Evolutionary conservation across 2,329 filamentous ascomycete genomes (phyloP), one percentile per base, ranked within the genome.

Genomic region (Cercospora zeina): DNA sequence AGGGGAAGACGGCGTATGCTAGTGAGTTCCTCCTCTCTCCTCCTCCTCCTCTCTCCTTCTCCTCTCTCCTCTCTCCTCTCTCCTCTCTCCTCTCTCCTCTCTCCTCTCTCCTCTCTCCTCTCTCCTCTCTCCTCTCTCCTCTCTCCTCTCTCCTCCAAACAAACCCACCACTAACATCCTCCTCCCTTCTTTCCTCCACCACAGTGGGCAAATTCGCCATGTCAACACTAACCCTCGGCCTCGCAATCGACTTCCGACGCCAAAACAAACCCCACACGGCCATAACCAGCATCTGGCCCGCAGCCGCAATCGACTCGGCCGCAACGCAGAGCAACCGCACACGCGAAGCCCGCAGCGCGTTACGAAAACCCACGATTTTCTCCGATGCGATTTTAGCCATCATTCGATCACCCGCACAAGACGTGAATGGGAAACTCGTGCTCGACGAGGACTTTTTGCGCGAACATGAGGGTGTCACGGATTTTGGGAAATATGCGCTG

Each of bases 1-100:
- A 89, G 21, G 91, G 91, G 10, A 96, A 96, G 82, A 90, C 90
- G 1, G 90, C 89, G 13, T 96, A 96, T 77, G 90, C 91, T 0
- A 84, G 54, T 57, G 11, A 57, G 54, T 47, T 27, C 24, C 24
- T 27, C 24, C 24, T 27, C 24, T 27, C 6, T 27, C 24, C 24
- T 27, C 6, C 6, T 27, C 24, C 24, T 27, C 24, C 24, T 27
- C 24, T 27, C 6, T 27, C 24, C 24, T 27, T 27, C 6, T 27
- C 24, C 24, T 6, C 24, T 6, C 3, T 27, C 24, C 24, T 3
- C 6, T 27, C 24, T 6, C 24, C 24, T 27, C 3, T 27, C 6
- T 27, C 24, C 24, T 27, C n/a, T 27, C 6, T 27, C 24, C 24
- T 6, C 24, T 6, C 3, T 27, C 24, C 24, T 3, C 6, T 27